Conservation (phyloP, 352 stramenopile species). For the Globisporangium ultimum region DNA sequence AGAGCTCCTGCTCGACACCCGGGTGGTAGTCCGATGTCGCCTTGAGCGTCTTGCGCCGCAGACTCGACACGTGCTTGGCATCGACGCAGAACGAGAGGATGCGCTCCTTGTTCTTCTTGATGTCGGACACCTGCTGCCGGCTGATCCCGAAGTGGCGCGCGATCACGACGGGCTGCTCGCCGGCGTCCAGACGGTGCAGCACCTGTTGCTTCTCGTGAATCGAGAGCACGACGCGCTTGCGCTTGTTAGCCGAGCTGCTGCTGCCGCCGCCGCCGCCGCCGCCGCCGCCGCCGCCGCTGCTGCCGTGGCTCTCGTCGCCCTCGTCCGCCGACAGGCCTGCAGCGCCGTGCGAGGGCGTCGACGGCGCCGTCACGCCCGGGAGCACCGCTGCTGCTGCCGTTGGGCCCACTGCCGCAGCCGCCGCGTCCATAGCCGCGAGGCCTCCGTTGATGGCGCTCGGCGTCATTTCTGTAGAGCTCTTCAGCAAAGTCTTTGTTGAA, state of each 20-base stretch:
- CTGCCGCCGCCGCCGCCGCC: neutral
- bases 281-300: neutral
- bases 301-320: constrained; percentile 1
- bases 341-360: neutral
- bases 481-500: no score
- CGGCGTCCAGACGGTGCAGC: constrained; percentile 59
- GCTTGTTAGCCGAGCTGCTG: constrained; percentile 28
- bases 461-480: neutral
- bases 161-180: constrained; percentile 65
- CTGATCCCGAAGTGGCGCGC: constrained; percentile 65
- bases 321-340: neutral
- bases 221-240: constrained; percentile 81
- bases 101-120: constrained; percentile 82
- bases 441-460: neutral
- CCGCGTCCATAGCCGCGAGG: neutral
- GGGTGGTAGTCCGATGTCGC: constrained; percentile 66
- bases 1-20: constrained; percentile 78
- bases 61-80: constrained; percentile 65
- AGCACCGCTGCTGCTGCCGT: neutral
- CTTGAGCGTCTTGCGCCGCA: constrained; percentile 75
- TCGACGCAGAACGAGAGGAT: constrained; percentile 77
- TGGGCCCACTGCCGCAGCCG: neutral
- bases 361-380: neutral
- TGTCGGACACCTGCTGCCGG: constrained; percentile 80
- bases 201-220: constrained; percentile 86